A percentile compares a stretch with the other conserved stretches of the same genome.
These are phyloP conservation scores for Starmerella vaccinii DNA, from an alignment of 805 yeast genomes.

Conservation along the genomic window DNA sequence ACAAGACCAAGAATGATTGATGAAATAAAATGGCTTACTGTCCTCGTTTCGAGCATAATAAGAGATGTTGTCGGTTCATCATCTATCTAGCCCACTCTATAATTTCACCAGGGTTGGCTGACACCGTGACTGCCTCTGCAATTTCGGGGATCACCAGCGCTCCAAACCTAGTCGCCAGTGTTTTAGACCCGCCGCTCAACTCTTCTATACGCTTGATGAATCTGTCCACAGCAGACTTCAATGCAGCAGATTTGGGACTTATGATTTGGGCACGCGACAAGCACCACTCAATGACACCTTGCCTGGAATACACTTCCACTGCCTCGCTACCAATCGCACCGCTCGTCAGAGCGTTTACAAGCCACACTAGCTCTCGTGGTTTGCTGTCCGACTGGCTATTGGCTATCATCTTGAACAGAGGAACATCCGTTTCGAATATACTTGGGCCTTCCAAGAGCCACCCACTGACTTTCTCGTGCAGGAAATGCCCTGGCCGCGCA, in stretches of 20 bases:
- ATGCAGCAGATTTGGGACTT: slow-evolving; percentile 9
- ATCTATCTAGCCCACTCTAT: neutral
- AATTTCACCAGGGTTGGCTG: slow-evolving; percentile 8
- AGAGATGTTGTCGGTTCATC: too few relatives aligned
- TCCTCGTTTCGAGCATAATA: too few relatives aligned
- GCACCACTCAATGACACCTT: slow-evolving; percentile 58
- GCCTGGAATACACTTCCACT: slow-evolving; percentile 41
- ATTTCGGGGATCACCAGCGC: slow-evolving; percentile 15
- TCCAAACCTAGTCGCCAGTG: slow-evolving; percentile 17
- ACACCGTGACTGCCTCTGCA: slow-evolving; percentile 5
- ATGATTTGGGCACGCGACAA: slow-evolving; percentile 33
- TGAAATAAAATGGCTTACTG: too few relatives aligned
- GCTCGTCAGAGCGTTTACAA: slow-evolving; percentile 39
- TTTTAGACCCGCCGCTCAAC: slow-evolving; percentile 14
- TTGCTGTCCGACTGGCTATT: slow-evolving; percentile 30
- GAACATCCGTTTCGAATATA: slow-evolving; percentile 37
- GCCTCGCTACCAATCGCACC: slow-evolving; percentile 46
- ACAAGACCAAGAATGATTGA: too few relatives aligned
- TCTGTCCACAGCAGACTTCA: slow-evolving; percentile 12
- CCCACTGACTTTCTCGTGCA: slow-evolving; percentile 61
- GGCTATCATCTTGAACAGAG: slow-evolving; percentile 30
- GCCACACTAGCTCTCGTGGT: slow-evolving; percentile 56
- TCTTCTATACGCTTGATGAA: slow-evolving; percentile 20
- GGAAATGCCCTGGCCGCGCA: slow-evolving; percentile 57
- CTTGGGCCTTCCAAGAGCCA: slow-evolving; percentile 52